Evolutionary conservation across 2,329 filamentous ascomycete genomes (phyloP).

Genomic region (Sporothrix luriei): DNA sequence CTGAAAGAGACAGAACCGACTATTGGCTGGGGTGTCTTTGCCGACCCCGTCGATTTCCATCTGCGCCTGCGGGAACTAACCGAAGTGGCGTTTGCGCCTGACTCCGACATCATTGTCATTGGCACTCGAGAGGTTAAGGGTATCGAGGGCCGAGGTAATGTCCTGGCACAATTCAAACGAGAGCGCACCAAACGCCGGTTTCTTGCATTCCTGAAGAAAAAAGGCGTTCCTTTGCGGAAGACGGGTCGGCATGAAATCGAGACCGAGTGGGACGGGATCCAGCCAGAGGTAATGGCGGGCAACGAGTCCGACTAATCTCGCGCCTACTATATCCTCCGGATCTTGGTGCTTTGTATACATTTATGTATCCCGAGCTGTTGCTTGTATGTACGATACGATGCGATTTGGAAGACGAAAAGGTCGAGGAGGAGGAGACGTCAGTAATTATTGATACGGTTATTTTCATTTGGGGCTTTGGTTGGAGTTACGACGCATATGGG

Average conservation of each 20-base stretch:
- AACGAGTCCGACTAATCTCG: slow-evolving; percentile 36
- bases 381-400: slow-evolving; percentile 6
- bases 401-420: background rate
- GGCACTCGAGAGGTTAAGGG: slow-evolving; percentile 43
- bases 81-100: slow-evolving; percentile 50
- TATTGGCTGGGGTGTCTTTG: slow-evolving; percentile 54
- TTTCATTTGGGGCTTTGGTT: background rate
- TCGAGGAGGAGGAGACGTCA: background rate
- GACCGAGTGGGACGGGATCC: slow-evolving; percentile 44
- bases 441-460: background rate
- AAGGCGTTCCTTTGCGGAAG: slow-evolving; percentile 49
- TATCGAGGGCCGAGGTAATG: slow-evolving; percentile 47
- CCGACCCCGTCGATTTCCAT: slow-evolving; percentile 56
- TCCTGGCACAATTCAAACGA: slow-evolving; percentile 57
- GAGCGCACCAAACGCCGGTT: slow-evolving; percentile 57
- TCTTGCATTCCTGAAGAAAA: slow-evolving; percentile 51
- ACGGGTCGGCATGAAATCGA: slow-evolving; percentile 44
- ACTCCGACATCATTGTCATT: slow-evolving; percentile 49
- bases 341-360: background rate
- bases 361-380: background rate
- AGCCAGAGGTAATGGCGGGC: slow-evolving; percentile 43
- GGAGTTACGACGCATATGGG: background rate
- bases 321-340: background rate
- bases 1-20: slow-evolving; percentile 49
- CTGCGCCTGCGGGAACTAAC: slow-evolving; percentile 52